A percentile compares a stretch with the other conserved stretches of the same genome.
phyloP scores from a whole-genome alignment of 768 basidiomycete genomes.

The Tephrocybe sp. region DNA sequence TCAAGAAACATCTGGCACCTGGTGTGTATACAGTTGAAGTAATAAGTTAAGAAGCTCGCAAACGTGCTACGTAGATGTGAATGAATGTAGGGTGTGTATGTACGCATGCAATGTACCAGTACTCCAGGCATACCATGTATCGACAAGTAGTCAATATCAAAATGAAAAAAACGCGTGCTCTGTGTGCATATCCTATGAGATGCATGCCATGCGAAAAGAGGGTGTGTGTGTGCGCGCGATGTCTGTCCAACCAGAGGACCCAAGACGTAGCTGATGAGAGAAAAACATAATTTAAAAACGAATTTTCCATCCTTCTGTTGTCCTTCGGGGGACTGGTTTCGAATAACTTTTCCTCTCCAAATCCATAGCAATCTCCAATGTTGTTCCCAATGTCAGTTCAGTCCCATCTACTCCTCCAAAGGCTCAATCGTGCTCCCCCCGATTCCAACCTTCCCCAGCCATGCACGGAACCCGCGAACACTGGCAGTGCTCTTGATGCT shows the following conservation, averaged over 20 bases:
- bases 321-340: neutral
- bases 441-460: slow-evolving; percentile 35
- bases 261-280: neutral
- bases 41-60: slow-evolving; percentile 6
- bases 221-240: neutral
- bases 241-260: slow-evolving; percentile 1
- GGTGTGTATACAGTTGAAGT: slow-evolving; percentile 7
- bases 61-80: neutral
- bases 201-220: neutral
- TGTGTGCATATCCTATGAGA: neutral
- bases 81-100: slow-evolving; percentile 3
- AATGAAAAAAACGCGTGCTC: neutral
- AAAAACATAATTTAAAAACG: neutral
- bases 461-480: slow-evolving; percentile 37
- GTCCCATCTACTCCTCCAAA: neutral
- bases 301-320: slow-evolving; percentile 5
- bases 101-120: slow-evolving; percentile 9
- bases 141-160: neutral
- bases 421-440: slow-evolving; percentile 3
- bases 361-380: neutral
- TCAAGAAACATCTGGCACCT: slow-evolving; percentile 3
- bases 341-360: neutral
- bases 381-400: neutral
- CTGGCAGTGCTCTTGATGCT: slow-evolving; percentile 42
- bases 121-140: slow-evolving; percentile 4